Evolutionary conservation across 306 rosid species (phyloP).

Genomic region (Biancaea sappan): DNA sequence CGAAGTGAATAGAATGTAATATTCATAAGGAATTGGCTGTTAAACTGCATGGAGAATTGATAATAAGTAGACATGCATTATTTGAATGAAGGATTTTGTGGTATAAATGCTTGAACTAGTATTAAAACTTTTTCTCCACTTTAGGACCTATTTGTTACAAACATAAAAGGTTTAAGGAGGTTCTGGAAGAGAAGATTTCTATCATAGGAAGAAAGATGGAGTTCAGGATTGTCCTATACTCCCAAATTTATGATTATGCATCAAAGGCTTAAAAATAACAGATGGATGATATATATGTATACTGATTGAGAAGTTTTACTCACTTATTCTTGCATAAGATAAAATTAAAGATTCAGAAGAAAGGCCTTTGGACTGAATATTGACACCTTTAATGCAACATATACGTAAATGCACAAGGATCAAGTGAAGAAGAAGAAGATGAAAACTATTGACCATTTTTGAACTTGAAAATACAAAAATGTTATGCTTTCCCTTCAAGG

Average conservation of each 20-base stretch:
- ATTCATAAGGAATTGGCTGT: not conserved
- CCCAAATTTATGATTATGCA: not conserved
- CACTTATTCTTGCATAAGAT: not conserved
- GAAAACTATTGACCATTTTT: too few species aligned
- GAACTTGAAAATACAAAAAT: too few species aligned
- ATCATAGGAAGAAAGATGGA: not conserved
- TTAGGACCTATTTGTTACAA: too few species aligned
- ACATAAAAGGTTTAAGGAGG: not conserved
- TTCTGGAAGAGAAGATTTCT: not conserved
- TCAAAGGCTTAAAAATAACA: not conserved
- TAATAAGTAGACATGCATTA: not conserved
- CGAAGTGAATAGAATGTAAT: not conserved
- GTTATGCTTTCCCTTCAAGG: not conserved
- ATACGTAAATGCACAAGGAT: conserved; percentile 8
- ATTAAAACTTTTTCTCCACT: not conserved
- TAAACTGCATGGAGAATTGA: not conserved
- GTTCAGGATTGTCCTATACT: not conserved
- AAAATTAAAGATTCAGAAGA: conserved; percentile 13
- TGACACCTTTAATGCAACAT: not conserved
- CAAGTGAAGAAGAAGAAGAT: too few species aligned
- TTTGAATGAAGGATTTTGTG: not conserved
- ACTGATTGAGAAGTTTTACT: not conserved
- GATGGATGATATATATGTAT: not conserved
- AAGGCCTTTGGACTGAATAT: conserved; percentile 9
- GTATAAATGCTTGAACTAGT: not conserved